A percentile compares a stretch with the other conserved stretches of the same genome.
Evolutionary conservation across 352 stramenopile genomes (phyloP).

Genomic region (Globisporangium nodosum): DNA sequence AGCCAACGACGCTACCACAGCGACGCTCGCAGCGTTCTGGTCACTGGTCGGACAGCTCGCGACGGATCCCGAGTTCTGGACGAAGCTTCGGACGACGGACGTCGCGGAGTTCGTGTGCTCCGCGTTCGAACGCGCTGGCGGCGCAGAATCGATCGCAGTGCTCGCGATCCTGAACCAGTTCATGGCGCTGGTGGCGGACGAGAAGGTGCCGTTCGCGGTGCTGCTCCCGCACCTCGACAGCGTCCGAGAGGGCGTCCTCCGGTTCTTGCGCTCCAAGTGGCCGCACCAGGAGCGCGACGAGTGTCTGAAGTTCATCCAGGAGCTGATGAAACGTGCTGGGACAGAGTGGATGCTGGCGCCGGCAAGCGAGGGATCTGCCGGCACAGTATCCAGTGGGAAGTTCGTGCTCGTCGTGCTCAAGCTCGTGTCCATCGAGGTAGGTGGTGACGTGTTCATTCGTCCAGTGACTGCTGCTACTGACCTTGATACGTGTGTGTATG

Average conservation of each 20-base stretch:
- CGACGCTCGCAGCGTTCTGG: conserved; percentile 36
- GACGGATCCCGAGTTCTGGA: conserved; percentile 34
- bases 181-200: conserved; percentile 43
- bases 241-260: conserved; percentile 50
- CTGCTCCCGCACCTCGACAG: conserved; percentile 51
- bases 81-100: conserved; percentile 36
- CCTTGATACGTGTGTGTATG: too few species aligned
- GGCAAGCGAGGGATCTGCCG: conserved; percentile 17
- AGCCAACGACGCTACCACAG: conserved; percentile 6
- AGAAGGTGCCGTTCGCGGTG: conserved; percentile 33
- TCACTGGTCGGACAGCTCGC: conserved; percentile 36
- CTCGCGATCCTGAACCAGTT: conserved; percentile 54
- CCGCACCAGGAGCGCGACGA: conserved; percentile 63
- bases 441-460: conserved; percentile 2
- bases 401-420: conserved; percentile 76
- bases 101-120: conserved; percentile 59
- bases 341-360: conserved; percentile 60
- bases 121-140: conserved; percentile 36
- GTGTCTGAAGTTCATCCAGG: conserved; percentile 49
- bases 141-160: conserved; percentile 29
- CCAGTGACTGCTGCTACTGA: not conserved
- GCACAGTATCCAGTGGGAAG: conserved; percentile 62
- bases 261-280: conserved; percentile 68
- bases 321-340: conserved; percentile 55
- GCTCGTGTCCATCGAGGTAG: conserved; percentile 72